Base-by-base conservation (phyloP, 192 early-diverging fungal genomes). In the Coemansia sp. region DNA sequence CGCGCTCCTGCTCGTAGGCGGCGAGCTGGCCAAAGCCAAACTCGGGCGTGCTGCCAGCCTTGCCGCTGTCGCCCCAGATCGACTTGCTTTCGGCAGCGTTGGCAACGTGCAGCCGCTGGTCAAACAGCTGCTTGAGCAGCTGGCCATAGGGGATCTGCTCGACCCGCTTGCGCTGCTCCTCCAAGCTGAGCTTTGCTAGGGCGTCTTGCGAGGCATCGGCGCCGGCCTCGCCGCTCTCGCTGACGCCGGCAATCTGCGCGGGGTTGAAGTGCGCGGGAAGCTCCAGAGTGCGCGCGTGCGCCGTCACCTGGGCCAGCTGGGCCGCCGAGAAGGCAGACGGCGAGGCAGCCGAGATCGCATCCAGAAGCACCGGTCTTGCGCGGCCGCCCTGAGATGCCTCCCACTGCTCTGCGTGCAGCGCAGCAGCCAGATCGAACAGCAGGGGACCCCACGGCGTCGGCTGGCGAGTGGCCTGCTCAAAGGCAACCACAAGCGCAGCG, bases 21-120 rank as follows among this genome's bases (percentile, higher is more conserved):
- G 93, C 64, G 30, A 92, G 80, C 51, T 84, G 80, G 47, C 94
- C 94, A 66, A 92, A 93, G 28, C 92, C 94, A 79, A 88, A 94
- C 81, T 95, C 93, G 51, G 92, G 91, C 58, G 81, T 89, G n/a
- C 86, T 79, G 60, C 81, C 69, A 13, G 64, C 68, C 23, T 67
- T 47, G n/a, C 78, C 75, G 52, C 72, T 57, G n/a, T 74, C 64
- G 55, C 83, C 85, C 89, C 89, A 90, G 60, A 93, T 83, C 58
- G 92, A 87, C n/a, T 68, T 45, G 61, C 83, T 77, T 54, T 85
- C 82, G 60, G 86, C 69, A 1, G 88, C 90, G 75, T 96, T 96
- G 55, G 90, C 88, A 9, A 96, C 83, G 52, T 86, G 73, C 58
- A 93, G 83, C 30, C 92, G 88, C 52, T 85, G 74, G 51, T 70